Percentiles rank a stretch among this genome's conserved stretches.
Conservation (phyloP, 2,329 filamentous ascomycete species). For the Chlorencoelia australis region DNA sequence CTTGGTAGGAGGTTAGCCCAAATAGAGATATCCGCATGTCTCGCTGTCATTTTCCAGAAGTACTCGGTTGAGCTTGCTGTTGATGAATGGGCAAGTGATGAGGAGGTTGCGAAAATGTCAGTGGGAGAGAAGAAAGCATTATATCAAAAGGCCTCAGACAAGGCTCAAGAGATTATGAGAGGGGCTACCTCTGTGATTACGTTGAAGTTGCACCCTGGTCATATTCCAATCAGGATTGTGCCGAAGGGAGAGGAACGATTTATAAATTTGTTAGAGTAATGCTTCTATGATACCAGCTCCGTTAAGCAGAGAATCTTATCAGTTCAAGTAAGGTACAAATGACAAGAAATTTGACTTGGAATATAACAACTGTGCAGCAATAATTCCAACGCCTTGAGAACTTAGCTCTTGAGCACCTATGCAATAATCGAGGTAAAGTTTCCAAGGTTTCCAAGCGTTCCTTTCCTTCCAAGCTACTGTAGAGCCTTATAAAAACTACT, state of each 20-base stretch:
- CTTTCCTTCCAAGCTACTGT: no score
- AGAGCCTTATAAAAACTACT: no score
- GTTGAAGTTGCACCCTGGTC: conserved; percentile 53
- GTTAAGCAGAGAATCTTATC: no score
- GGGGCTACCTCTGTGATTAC: conserved; percentile 57
- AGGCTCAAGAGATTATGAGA: conserved; percentile 31
- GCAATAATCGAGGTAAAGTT: no score
- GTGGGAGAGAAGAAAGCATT: conserved; percentile 14
- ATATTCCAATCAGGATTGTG: conserved; percentile 56
- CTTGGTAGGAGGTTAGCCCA: conserved; percentile 29
- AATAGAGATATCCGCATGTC: conserved; percentile 27
- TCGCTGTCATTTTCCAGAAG: conserved; percentile 23
- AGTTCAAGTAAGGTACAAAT: no score
- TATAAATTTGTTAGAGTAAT: conserved; percentile 28
- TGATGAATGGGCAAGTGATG: conserved; percentile 21
- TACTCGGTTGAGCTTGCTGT: conserved; percentile 24
- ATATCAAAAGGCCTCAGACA: conserved; percentile 28
- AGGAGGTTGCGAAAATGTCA: conserved; percentile 18
- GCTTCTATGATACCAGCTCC: conserved; percentile 4
- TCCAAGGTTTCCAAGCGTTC: no score
- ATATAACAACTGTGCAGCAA: no score
- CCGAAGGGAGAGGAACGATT: conserved; percentile 63
- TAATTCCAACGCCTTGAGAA: no score
- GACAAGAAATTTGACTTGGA: no score
- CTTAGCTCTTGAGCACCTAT: no score